These are phyloP conservation scores for Exophiala xenobiotica DNA, from an alignment of 2,329 filamentous ascomycete species.

Conservation along the genomic window DNA sequence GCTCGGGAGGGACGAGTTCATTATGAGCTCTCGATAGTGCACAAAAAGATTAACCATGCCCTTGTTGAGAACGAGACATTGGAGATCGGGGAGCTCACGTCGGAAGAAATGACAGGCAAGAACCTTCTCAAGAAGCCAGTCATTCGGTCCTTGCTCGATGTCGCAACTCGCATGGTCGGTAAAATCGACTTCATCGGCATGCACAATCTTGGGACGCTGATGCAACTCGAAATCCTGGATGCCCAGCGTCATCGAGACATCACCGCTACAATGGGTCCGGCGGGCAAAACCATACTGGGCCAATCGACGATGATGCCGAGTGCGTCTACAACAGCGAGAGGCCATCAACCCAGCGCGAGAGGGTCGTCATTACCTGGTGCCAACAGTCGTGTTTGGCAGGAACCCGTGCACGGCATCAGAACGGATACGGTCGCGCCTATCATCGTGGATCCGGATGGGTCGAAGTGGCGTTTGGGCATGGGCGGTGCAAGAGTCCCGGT, in stretches of 20 bases:
- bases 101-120: slow-evolving; percentile 35
- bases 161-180: slow-evolving; percentile 37
- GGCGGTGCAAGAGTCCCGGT: slow-evolving; percentile 28
- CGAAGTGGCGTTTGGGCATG: slow-evolving; percentile 20
- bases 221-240: slow-evolving; percentile 10
- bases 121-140: slow-evolving; percentile 28
- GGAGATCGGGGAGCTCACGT: slow-evolving; percentile 37
- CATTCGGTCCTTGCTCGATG: slow-evolving; percentile 33
- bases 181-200: slow-evolving; percentile 41
- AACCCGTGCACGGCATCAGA: slow-evolving; percentile 23
- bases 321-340: not conserved
- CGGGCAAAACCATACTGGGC: slow-evolving; percentile 4
- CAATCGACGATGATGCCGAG: slow-evolving; percentile 3
- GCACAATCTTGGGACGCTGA: slow-evolving; percentile 26
- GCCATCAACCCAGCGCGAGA: slow-evolving; percentile 3
- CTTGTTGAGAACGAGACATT: slow-evolving; percentile 37
- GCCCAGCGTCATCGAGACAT: slow-evolving; percentile 7
- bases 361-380: not conserved
- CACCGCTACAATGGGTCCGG: slow-evolving; percentile 3
- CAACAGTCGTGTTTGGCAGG: not conserved
- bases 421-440: slow-evolving; percentile 23
- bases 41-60: slow-evolving; percentile 36
- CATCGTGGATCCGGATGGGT: slow-evolving; percentile 15
- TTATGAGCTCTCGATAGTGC: slow-evolving; percentile 42
- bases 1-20: slow-evolving; percentile 37